Evolutionary conservation across 1,284 basidiomycete genomes (phyloP), one percentile per base, ranked within the genome.

Genomic region (Ustilago cynodontis): DNA sequence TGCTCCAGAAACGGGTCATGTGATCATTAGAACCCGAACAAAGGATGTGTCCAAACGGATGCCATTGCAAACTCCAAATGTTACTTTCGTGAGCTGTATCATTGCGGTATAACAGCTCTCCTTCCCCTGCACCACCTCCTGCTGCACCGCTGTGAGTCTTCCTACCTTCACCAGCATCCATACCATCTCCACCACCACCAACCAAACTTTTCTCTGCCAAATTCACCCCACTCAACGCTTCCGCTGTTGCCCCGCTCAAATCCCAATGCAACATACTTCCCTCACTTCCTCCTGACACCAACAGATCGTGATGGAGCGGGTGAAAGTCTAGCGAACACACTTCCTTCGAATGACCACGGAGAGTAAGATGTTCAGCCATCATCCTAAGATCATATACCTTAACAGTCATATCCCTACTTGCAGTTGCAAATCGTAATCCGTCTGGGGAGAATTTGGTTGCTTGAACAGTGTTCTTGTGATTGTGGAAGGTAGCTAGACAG

Each of bases 301-400:
- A 91, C 54, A 98, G 87, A 59, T 88, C 88, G 47, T 93, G 93
- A 86, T 98, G 95, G 26, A 94, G 88, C 1, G 96, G 96, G 82
- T 99, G 97, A 95, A 95, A 99, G 22, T 94, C 90, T 54, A 99
- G 88, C 26, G 93, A 95, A 88, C 95, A 98, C 49, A 98, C 94
- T 89, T 98, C 96, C 85, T 98, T 97, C 82, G 93, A 93, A 88
- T 98, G 96, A 0, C 96, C 96, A 82, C 94, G 93, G 75, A 98
- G 90, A 24, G 94, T 88, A 35, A 92, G 90, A 81, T 94, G 91
- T 85, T 99, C 96, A 86, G 95, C 94, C 93, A 99, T 97, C 28
- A 94, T 94, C 11, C 97, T 91, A 65, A 99, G 96, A 85, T 99
- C 97, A 84, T 98, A 99, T n/a, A 99, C 91, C 35, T 95, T 92